phyloP scores from a whole-genome alignment of 768 basidiomycete species.

The Aureoboletus auriporus region DNA sequence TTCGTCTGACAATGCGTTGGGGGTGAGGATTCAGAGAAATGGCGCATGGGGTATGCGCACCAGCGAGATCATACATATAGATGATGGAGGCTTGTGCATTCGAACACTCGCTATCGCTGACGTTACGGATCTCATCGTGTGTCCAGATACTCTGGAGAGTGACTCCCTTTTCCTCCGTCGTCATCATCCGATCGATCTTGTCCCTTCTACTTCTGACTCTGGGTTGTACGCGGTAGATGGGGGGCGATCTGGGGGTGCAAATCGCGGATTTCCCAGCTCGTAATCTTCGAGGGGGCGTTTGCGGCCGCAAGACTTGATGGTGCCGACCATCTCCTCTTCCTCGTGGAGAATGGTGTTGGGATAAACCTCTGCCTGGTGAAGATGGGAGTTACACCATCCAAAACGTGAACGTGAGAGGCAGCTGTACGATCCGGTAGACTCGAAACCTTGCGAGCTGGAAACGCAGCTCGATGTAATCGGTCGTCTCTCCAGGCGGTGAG shows the following conservation, averaged over 20 bases:
- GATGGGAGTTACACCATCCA: slow-evolving; percentile 27
- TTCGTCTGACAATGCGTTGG: slow-evolving; percentile 10
- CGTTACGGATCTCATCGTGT: slow-evolving; percentile 13
- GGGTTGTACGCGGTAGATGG: slow-evolving; percentile 16
- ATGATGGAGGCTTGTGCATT: slow-evolving; percentile 21
- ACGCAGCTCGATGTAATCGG: slow-evolving; percentile 24
- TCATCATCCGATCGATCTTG: slow-evolving; percentile 6
- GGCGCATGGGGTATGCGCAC: background rate
- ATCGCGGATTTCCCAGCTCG: slow-evolving; percentile 10
- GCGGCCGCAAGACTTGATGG: slow-evolving; percentile 22
- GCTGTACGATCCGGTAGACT: slow-evolving; percentile 26
- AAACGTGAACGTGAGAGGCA: no score
- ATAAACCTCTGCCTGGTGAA: slow-evolving; percentile 20
- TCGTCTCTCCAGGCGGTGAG: slow-evolving; percentile 9
- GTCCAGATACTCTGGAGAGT: slow-evolving; percentile 26
- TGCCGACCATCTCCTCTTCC: slow-evolving; percentile 3
- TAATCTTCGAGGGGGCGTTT: slow-evolving; percentile 14
- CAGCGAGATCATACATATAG: slow-evolving; percentile 22
- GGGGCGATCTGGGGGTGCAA: slow-evolving; percentile 10
- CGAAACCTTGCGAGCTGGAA: slow-evolving; percentile 26
- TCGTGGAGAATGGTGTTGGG: slow-evolving; percentile 20
- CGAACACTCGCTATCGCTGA: slow-evolving; percentile 21
- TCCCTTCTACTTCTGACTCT: slow-evolving; percentile 8
- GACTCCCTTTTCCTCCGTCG: slow-evolving; percentile 19
- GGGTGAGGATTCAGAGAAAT: background rate